A percentile compares a stretch with the other conserved stretches of the same genome.
These are phyloP conservation scores for Clonostachys rhizophaga DNA, from an alignment of 2,329 filamentous ascomycete species.

Conservation along the genomic window DNA sequence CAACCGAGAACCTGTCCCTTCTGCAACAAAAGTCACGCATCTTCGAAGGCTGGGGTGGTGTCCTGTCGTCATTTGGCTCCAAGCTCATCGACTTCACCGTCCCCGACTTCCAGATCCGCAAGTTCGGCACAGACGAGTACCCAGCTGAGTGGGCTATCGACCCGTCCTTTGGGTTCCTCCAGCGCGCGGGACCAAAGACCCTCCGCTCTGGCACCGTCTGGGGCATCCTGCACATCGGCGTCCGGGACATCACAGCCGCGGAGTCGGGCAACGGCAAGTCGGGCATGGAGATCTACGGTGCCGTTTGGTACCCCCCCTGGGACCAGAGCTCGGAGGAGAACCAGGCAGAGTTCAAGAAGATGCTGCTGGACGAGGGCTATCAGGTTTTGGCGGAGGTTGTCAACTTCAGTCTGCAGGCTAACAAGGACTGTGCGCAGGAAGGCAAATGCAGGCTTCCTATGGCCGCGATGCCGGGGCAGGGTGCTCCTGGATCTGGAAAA, in stretches of 20 bases:
- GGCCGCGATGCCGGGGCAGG: too few relatives aligned
- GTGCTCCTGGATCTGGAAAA: too few relatives aligned
- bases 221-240: conserved; percentile 1
- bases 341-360: not conserved
- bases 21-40: not conserved
- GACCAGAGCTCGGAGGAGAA: not conserved
- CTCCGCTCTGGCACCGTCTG: not conserved
- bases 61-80: not conserved
- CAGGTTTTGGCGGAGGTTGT: conserved; percentile 1
- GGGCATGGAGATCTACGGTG: not conserved
- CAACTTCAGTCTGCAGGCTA: conserved; percentile 1
- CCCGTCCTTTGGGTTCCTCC: not conserved
- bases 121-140: not conserved
- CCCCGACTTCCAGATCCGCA: not conserved
- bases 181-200: not conserved
- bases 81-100: conserved; percentile 1
- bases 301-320: conserved; percentile 1
- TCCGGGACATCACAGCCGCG: not conserved
- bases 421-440: not conserved
- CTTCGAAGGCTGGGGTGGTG: conserved; percentile 2
- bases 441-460: too few relatives aligned
- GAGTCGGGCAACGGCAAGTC: not conserved
- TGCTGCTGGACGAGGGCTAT: not conserved
- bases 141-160: not conserved
- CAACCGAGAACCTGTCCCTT: not conserved